phyloP scores from a whole-genome alignment of 257 asterid genomes.

The Datura wrightii region DNA sequence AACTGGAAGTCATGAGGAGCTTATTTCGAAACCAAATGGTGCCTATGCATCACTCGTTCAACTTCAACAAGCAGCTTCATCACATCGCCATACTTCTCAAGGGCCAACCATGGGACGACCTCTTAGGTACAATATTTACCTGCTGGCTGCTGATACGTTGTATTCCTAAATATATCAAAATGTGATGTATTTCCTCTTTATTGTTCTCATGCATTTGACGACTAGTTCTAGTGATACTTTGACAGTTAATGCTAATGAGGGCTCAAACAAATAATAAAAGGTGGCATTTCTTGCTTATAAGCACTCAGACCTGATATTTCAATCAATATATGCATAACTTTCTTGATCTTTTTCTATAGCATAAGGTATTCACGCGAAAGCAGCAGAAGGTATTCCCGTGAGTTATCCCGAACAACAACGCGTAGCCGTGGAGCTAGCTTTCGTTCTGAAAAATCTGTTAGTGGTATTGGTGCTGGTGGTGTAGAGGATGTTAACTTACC shows the following conservation, averaged over 20 bases:
- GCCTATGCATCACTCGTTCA: slow-evolving; percentile 89
- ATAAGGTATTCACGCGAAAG: slow-evolving; percentile 64
- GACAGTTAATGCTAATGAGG: neutral
- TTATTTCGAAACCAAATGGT: slow-evolving; percentile 73
- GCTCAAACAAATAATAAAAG: neutral
- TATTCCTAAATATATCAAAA: neutral
- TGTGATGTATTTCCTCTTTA: slow-evolving; percentile 22
- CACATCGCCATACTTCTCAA: slow-evolving; percentile 69
- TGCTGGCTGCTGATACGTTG: neutral
- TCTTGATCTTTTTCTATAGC: slow-evolving; percentile 46
- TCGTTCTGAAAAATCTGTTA: slow-evolving; percentile 81
- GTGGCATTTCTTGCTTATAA: neutral
- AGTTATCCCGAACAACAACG: slow-evolving; percentile 76
- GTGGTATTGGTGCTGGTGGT: slow-evolving; percentile 71
- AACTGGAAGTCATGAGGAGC: slow-evolving; percentile 91
- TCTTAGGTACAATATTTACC: slow-evolving; percentile 53
- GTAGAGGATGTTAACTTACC: slow-evolving; percentile 50
- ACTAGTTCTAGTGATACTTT: slow-evolving; percentile 23
- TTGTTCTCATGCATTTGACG: slow-evolving; percentile 24
- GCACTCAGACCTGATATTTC: neutral
- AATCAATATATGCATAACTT: neutral
- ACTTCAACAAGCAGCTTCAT: slow-evolving; percentile 77
- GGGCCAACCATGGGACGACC: slow-evolving; percentile 65
- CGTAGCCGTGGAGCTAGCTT: slow-evolving; percentile 92
- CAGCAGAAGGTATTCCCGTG: slow-evolving; percentile 71